Evolutionary conservation across 176 grass and related monocot species (phyloP), one percentile per base, ranked within the genome.

Genomic region (Avena sativa): DNA sequence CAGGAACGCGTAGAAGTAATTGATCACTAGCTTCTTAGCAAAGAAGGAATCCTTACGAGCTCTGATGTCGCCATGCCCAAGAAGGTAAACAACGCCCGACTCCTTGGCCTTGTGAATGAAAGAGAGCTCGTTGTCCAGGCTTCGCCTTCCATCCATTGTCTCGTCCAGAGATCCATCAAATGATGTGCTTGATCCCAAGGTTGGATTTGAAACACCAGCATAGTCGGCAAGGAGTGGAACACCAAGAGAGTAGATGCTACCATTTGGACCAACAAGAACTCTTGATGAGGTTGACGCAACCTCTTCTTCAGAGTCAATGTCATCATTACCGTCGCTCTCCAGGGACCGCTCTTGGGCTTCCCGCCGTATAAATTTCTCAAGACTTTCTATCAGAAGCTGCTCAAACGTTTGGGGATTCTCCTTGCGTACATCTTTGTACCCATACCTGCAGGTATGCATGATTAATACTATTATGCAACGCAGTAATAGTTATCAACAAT

Each of bases 41-140:
- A 99, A 96, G 89, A 93, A 99, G 0, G 94, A 99, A 10, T 99
- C 97, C 87, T 99, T 99, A 16, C 97, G 86, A 15, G 94, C 97
- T 69, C 94, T 85, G 47, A 99, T 99, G 60, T 99, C 90, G 7
- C 94, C 97, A 4, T 96, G 92, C 26, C 97, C 97, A 5, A 99
- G 85, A 23, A 94, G 94, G 86, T 99, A 99, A 67, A 99, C 93
- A 10, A 99, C 89, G 2, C 94, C 90, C 0, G 85, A 94, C 71
- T 96, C 97, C 76, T 96, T 96, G 7, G 97, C 97, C 85, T 88
- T 96, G 87, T 72, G 92, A 23, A 99, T 79, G 87, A 99, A 99
- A 10, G 87, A 90, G 38, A 99, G 93, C 68, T 99, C 97, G 1
- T 85, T 88, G 50, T 96, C 89, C 15, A 99, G 87, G 79, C 92